Evolutionary conservation across 352 stramenopile genomes (phyloP), one percentile per base, ranked within the genome.

Genomic region (Halophytophthora polymorphica): DNA sequence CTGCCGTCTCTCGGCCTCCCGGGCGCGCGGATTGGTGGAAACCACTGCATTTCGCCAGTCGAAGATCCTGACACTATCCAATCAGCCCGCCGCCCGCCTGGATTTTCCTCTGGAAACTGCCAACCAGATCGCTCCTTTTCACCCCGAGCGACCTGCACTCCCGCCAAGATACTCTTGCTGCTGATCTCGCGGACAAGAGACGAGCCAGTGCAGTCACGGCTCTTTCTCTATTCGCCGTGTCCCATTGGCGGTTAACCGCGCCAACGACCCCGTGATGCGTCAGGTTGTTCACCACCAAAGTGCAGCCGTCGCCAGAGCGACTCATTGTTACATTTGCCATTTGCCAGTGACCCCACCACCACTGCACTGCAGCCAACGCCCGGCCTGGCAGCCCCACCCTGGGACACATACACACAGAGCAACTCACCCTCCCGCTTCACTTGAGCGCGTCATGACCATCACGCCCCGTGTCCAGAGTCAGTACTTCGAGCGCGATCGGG

Each of bases 401-500:
- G n/a, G n/a, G n/a, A n/a, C n/a, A n/a, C n/a, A n/a, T n/a, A n/a
- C n/a, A n/a, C n/a, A n/a, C n/a, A n/a, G n/a, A n/a, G n/a, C n/a
- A n/a, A 18, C 48, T 17, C 33, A n/a, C n/a, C 25, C 50, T 44
- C 21, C 46, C 41, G 57, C 44, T 31, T 25, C 18, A 53, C 31
- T 31, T 8, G 25, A 31, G 25, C 25, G 25, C 29, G 29, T 23
- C 31, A 70, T 71, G 62, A 71, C 62, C 29, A 71, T 71, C 50
- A 71, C 62, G 13, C 53, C 55, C 11, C 62, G 62, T 22, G 62
- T 71, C 40, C 57, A 71, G 34, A 71, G 62, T 42, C 62, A 71
- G 42, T 71, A 71, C 45, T 71, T 71, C 53, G 57, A 68, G 14
- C 58, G 64, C 52, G 62, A 66, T 49, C 58, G 67, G 34, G 62